Evolutionary conservation across 306 rosid species (phyloP).

Genomic region (Neltuma alba): DNA sequence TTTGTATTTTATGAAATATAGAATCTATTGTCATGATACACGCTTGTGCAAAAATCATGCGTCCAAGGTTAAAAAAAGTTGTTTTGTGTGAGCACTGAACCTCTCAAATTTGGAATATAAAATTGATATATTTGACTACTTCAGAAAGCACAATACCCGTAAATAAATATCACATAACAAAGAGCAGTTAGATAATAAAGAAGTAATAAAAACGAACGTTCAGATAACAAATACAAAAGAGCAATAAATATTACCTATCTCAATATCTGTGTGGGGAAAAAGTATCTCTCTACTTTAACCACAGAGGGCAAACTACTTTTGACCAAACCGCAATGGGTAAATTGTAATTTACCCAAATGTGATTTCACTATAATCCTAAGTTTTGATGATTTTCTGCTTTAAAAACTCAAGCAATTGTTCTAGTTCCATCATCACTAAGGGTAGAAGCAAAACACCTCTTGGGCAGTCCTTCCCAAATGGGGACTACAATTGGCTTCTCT

Average conservation of each 20-base stretch:
- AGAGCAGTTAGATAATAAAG: no score
- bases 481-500: not conserved
- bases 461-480: not conserved
- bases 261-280: no score
- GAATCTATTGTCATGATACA: not conserved
- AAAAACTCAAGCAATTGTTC: not conserved
- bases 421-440: not conserved
- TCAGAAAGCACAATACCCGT: no score
- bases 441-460: not conserved
- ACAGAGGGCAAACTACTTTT: not conserved
- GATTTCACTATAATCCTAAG: no score
- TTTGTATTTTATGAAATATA: not conserved
- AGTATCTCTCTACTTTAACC: no score
- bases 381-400: not conserved
- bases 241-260: no score
- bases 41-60: not conserved
- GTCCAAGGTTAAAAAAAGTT: not conserved
- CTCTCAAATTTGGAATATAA: not conserved
- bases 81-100: not conserved
- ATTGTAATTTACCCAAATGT: not conserved
- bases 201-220: no score
- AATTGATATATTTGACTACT: no score
- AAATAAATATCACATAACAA: no score
- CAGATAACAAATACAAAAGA: no score
- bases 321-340: not conserved